Conservation (phyloP, 495 filamentous ascomycete genomes). For the Pyrenula massariospora region DNA sequence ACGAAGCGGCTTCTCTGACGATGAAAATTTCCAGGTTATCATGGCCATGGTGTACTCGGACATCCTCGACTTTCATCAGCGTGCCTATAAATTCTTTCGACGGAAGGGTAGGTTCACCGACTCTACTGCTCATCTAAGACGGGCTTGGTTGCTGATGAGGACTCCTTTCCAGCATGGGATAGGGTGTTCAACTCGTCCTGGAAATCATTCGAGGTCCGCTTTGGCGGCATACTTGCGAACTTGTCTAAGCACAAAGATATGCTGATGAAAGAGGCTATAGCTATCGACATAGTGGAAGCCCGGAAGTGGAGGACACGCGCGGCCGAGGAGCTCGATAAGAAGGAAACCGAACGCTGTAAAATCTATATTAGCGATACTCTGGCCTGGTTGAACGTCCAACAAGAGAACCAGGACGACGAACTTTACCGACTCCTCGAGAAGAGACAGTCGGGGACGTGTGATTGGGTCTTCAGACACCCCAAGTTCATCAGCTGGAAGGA, state of each 20-base stretch:
- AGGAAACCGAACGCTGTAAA: background rate
- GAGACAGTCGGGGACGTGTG: background rate
- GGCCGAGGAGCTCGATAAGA: no score
- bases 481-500: background rate
- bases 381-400: no score
- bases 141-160: no score
- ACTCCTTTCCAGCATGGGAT: no score
- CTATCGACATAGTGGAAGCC: conserved; percentile 16
- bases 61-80: conserved; percentile 30
- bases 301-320: conserved; percentile 6
- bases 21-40: conserved; percentile 22
- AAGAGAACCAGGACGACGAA: no score
- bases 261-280: conserved; percentile 20
- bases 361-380: background rate
- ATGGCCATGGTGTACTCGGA: conserved; percentile 29
- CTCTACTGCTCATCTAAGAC: no score
- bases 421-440: no score
- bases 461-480: background rate
- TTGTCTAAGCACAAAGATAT: conserved; percentile 21
- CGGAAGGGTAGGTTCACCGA: conserved; percentile 11
- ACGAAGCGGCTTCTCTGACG: conserved; percentile 11
- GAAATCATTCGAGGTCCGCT: conserved; percentile 24
- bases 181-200: conserved; percentile 31
- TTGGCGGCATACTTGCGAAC: conserved; percentile 23
- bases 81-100: conserved; percentile 32